phyloP scores from a whole-genome alignment of 78 protist species.

The Cavenderia fasciculata region DNA sequence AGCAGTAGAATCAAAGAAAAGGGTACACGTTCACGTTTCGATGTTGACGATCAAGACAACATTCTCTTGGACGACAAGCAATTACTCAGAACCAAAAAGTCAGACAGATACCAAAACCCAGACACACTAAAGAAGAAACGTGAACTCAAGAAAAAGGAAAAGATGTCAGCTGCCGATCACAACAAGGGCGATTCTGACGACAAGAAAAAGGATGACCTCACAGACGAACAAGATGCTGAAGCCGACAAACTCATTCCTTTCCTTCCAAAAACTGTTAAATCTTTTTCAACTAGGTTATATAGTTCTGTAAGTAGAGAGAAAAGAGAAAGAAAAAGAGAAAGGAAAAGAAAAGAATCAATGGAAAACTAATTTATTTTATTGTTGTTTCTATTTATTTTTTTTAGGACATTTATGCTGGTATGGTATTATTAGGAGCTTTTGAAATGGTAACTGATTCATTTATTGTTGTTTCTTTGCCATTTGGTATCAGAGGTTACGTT shows the following conservation, averaged over 20 bases:
- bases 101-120: no score
- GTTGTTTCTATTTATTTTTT: background rate
- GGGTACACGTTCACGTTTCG: no score
- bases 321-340: no score
- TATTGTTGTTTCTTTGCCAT: conserved; percentile 44
- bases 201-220: background rate
- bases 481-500: conserved; percentile 60
- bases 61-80: no score
- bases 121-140: no score
- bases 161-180: no score
- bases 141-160: conserved; percentile 5
- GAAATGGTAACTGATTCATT: conserved; percentile 25
- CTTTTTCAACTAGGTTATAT: conserved; percentile 1
- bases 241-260: conserved; percentile 38
- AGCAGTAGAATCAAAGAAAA: no score
- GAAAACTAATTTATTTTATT: no score
- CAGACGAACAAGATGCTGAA: conserved; percentile 37
- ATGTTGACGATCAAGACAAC: no score
- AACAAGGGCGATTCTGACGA: conserved; percentile 10
- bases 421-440: conserved; percentile 35
- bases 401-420: conserved; percentile 50
- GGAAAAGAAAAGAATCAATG: background rate
- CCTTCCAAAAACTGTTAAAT: background rate
- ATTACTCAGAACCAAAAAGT: no score
- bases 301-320: conserved; percentile 3